These are phyloP conservation scores for Pugionium cornutum DNA, from an alignment of 345 rosid genomes.

Conservation along the genomic window DNA sequence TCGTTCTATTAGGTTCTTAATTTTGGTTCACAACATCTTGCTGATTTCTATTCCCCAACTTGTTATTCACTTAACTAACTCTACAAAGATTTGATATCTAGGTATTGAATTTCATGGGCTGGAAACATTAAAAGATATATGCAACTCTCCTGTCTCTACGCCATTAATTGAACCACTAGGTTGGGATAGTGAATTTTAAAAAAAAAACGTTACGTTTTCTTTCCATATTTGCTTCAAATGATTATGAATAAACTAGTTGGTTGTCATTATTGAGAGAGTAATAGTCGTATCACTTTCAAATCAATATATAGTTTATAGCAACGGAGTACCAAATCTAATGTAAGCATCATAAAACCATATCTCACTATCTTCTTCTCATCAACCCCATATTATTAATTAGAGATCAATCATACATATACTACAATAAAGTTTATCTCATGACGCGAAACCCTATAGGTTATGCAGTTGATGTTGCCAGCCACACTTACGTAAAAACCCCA, in stretches of 20 bases:
- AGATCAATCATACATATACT: background rate
- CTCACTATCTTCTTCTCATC: background rate
- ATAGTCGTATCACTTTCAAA: conserved; percentile 29
- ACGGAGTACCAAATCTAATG: conserved; percentile 31
- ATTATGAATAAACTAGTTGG: background rate
- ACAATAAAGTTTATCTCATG: background rate
- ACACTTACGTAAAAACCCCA: conserved; percentile 35
- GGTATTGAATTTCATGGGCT: too few relatives aligned
- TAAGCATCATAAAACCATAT: background rate
- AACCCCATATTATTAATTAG: too few relatives aligned
- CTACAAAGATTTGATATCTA: too few relatives aligned
- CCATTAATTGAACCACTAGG: too few relatives aligned
- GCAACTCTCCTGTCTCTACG: background rate
- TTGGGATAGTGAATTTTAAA: too few relatives aligned
- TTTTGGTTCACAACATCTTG: too few relatives aligned
- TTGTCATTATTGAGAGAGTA: background rate
- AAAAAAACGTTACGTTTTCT: background rate
- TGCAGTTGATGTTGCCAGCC: conserved; percentile 42
- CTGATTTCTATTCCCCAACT: too few relatives aligned
- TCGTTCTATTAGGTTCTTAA: too few relatives aligned
- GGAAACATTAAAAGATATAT: background rate
- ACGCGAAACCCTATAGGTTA: conserved; percentile 35
- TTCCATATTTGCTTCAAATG: conserved; percentile 10
- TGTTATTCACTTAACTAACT: too few relatives aligned
- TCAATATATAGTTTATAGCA: background rate